Evolutionary conservation across 2,329 filamentous ascomycete species (phyloP).

Genomic region (Exophiala mesophila): DNA sequence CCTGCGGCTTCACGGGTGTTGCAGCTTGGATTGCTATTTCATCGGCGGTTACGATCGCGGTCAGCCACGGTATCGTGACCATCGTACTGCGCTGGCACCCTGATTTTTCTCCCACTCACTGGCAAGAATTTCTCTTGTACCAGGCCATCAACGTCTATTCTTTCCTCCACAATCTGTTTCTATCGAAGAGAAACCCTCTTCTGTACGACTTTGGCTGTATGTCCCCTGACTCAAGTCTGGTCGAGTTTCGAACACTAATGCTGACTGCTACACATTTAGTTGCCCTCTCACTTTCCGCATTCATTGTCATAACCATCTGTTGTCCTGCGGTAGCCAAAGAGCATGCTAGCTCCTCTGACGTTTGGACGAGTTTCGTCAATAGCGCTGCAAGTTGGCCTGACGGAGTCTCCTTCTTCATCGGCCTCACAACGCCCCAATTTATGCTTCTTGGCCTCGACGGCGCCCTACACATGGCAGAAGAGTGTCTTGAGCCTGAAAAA

Average conservation of each 20-base stretch:
- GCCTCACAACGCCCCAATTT: constrained; percentile 35
- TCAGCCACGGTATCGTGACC: constrained; percentile 32
- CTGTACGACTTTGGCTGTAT: no score
- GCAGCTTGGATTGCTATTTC: constrained; percentile 33
- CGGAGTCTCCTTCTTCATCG: constrained; percentile 35
- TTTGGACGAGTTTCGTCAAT: no score
- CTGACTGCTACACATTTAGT: no score
- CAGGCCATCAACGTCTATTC: constrained; percentile 31
- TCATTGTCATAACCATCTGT: no score
- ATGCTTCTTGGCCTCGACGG: constrained; percentile 36
- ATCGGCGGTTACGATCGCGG: constrained; percentile 32
- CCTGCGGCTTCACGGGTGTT: constrained; percentile 37
- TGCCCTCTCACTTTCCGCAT: no score
- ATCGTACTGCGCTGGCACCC: constrained; percentile 30
- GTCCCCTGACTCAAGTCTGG: no score
- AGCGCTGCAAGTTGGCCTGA: constrained; percentile 31
- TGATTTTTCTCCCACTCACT: constrained; percentile 30
- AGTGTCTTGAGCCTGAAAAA: constrained; percentile 30
- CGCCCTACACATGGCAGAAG: constrained; percentile 36
- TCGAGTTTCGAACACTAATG: no score
- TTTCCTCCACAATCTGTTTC: constrained; percentile 21
- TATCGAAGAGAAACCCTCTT: no score
- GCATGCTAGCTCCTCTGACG: no score
- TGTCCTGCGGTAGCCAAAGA: no score
- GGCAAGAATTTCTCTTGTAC: constrained; percentile 39